Conservation (phyloP, 2,329 filamentous ascomycete genomes). For the Neoascochyta sp. region DNA sequence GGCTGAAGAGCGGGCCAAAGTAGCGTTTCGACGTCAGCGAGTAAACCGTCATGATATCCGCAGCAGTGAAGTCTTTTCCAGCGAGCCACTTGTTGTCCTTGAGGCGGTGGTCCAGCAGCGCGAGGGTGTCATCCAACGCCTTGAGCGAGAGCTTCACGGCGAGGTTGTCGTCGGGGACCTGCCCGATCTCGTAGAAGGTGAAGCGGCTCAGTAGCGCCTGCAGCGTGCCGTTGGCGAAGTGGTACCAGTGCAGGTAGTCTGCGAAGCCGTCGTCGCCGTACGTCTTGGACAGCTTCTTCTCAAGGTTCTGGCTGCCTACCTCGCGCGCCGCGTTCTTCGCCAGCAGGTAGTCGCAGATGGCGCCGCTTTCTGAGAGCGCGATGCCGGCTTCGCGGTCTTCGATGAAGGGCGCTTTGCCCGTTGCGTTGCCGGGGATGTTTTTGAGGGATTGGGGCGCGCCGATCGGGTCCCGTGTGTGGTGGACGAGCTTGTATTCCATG, state of each 20-base stretch:
- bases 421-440: constrained; percentile 24
- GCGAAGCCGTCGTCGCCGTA: constrained; percentile 50
- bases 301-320: constrained; percentile 36
- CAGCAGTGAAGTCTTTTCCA: constrained; percentile 58
- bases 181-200: constrained; percentile 24
- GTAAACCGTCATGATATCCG: constrained; percentile 61
- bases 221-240: constrained; percentile 47
- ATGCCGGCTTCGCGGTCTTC: constrained; percentile 51
- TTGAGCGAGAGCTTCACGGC: constrained; percentile 8
- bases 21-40: constrained; percentile 58
- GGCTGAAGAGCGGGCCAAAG: constrained; percentile 38
- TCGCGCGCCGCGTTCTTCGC: constrained; percentile 45
- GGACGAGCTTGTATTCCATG: constrained; percentile 50
- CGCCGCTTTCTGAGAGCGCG: constrained; percentile 51
- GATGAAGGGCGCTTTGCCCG: constrained; percentile 57
- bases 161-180: constrained; percentile 20
- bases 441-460: constrained; percentile 18
- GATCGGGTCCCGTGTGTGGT: constrained; percentile 45
- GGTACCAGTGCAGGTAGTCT: constrained; percentile 61
- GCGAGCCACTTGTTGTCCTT: constrained; percentile 51
- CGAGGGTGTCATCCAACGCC: constrained; percentile 39
- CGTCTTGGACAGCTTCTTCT: constrained; percentile 10
- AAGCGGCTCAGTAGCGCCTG: constrained; percentile 32
- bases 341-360: constrained; percentile 59
- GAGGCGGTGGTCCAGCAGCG: constrained; percentile 48